Evolutionary conservation across 495 filamentous ascomycete species (phyloP).

Genomic region (Immersiella caudata): DNA sequence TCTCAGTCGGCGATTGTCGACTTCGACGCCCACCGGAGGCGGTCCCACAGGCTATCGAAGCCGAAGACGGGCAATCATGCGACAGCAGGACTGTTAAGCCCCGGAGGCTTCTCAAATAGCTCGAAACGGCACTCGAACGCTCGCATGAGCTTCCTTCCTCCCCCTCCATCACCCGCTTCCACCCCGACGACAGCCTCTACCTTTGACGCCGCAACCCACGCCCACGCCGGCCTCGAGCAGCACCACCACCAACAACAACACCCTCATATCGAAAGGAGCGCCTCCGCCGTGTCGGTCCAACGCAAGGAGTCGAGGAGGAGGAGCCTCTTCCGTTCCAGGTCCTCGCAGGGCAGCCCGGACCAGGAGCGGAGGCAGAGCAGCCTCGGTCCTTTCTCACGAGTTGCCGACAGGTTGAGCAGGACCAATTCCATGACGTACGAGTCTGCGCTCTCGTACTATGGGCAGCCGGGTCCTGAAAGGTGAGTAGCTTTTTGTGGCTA

Average conservation of each 20-base stretch:
- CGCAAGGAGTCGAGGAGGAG: slow-evolving; percentile 30
- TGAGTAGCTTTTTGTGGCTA: slow-evolving; percentile 7
- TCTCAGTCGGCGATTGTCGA: slow-evolving; percentile 37
- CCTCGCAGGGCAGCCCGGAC: slow-evolving; percentile 28
- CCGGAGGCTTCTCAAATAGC: slow-evolving; percentile 38
- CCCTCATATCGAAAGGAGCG: slow-evolving; percentile 19
- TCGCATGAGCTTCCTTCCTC: slow-evolving; percentile 28
- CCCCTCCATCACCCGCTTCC: slow-evolving; percentile 27
- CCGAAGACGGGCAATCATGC: slow-evolving; percentile 48
- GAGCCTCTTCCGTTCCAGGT: slow-evolving; percentile 41
- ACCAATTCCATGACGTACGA: slow-evolving; percentile 42
- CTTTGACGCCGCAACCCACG: slow-evolving; percentile 12
- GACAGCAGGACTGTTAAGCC: slow-evolving; percentile 50
- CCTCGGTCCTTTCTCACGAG: slow-evolving; percentile 23
- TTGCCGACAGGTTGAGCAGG: slow-evolving; percentile 30
- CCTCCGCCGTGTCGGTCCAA: slow-evolving; percentile 27
- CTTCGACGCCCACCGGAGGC: slow-evolving; percentile 42
- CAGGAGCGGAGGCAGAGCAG: slow-evolving; percentile 24
- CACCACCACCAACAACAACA: slow-evolving; percentile 2
- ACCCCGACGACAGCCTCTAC: slow-evolving; percentile 22
- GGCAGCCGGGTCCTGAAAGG: slow-evolving; percentile 29
- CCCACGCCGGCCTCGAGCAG: slow-evolving; percentile 5
- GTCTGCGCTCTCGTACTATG: slow-evolving; percentile 36
- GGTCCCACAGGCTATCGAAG: slow-evolving; percentile 53
- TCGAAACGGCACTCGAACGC: slow-evolving; percentile 39